A percentile compares a stretch with the other conserved stretches of the same genome.
phyloP scores from a whole-genome alignment of 176 grass and related monocot genomes.

The Avena sativa region DNA sequence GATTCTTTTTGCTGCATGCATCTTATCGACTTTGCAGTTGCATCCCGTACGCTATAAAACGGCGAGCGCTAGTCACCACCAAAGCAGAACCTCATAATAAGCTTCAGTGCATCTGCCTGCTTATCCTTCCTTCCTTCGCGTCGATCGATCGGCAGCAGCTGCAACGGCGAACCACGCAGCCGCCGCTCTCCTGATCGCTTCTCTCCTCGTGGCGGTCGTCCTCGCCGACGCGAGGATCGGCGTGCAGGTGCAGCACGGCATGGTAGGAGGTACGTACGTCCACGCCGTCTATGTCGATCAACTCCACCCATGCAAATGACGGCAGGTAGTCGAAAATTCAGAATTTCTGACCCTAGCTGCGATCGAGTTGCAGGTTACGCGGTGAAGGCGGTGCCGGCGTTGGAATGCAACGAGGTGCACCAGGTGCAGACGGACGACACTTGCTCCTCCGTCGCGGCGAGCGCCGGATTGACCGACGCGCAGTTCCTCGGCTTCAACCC shows the following conservation, averaged over 20 bases:
- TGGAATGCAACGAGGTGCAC: conserved; percentile 39
- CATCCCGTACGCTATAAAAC: neutral
- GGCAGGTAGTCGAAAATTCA: too few species aligned
- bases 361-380: conserved; percentile 8
- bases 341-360: too few species aligned
- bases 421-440: neutral
- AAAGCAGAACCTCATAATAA: neutral
- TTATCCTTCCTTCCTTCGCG: too few species aligned
- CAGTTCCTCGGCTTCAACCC: conserved; percentile 51
- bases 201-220: conserved; percentile 32
- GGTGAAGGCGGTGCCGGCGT: neutral
- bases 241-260: neutral
- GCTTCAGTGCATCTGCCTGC: neutral
- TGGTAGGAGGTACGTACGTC: neutral
- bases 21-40: neutral
- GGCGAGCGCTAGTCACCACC: neutral
- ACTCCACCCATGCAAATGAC: too few species aligned
- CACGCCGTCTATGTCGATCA: too few species aligned
- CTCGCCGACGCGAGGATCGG: conserved; percentile 6
- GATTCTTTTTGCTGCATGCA: neutral
- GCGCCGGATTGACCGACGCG: neutral
- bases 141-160: neutral
- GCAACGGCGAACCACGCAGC: conserved; percentile 46
- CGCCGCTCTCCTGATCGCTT: conserved; percentile 42
- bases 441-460: conserved; percentile 28